A percentile compares a stretch with the other conserved stretches of the same genome.
phyloP scores from a whole-genome alignment of 331 rosid species.

The Arachis monticola region DNA sequence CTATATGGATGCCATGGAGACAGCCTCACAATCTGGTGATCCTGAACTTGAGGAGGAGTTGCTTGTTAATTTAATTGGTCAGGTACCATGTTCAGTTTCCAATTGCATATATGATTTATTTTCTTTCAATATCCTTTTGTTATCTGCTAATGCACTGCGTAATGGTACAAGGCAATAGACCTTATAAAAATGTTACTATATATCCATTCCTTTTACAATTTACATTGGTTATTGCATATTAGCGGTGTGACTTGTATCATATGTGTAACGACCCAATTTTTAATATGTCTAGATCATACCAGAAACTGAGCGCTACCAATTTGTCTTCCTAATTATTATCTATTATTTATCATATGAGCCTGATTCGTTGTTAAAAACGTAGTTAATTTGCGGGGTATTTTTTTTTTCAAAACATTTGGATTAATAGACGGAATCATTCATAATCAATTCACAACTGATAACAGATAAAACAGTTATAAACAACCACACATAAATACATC shows the following conservation, averaged over 20 bases:
- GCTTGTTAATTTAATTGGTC: slow-evolving; percentile 94
- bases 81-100: slow-evolving; percentile 52
- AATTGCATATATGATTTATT: slow-evolving; percentile 19
- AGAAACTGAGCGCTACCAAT: no score
- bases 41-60: slow-evolving; percentile 97
- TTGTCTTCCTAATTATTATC: no score
- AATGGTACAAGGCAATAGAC: not conserved
- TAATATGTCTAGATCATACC: no score
- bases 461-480: no score
- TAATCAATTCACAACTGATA: no score
- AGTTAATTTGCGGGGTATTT: no score
- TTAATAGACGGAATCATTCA: no score
- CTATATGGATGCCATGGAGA: no score
- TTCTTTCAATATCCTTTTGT: slow-evolving; percentile 22
- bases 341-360: no score
- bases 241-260: slow-evolving; percentile 9
- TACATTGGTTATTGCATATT: slow-evolving; percentile 16
- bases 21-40: slow-evolving; percentile 70
- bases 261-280: not conserved
- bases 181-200: not conserved
- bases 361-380: no score
- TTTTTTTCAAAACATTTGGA: no score
- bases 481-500: no score
- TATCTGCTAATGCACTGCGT: not conserved
- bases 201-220: not conserved